Evolutionary conservation across 2,329 filamentous ascomycete genomes (phyloP), one percentile per base, ranked within the genome.

Genomic region (Tolypocladium tropicale): DNA sequence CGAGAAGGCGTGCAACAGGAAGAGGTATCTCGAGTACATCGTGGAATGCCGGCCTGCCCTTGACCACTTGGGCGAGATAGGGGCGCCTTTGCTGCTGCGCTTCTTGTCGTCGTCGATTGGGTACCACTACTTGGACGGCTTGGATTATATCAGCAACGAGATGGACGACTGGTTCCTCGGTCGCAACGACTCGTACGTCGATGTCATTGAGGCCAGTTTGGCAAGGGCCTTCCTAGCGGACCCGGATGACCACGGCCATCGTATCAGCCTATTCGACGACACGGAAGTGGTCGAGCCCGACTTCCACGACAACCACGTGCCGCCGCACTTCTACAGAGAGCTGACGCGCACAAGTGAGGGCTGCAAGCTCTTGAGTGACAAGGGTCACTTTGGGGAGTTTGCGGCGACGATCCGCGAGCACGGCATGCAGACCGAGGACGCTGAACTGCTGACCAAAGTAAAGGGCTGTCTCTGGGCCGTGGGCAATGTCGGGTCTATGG

Each of bases 111-210:
- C 93, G 0, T 96, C 92, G 2, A 93, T 96, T 56, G 94, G 94
- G 53, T 99, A 99, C 67, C 92, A 97, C 70, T 99, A 99, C 70
- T 79, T 99, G 6, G 91, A 97, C 67, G 94, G 92, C 0, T 78
- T 99, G 48, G 95, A 99, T 74, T 99, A 99, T 68, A 99, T 99
- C 70, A 96, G 92, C 59, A 94, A 95, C 68, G 95, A 99, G 70
- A 99, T 99, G 94, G 94, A 99, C 63, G 95, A 99, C 72, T 99
- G 94, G 94, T 99, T 97, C 67, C 78, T 99, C 33, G 94, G 94
- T 16, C 85, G 94, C 49, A 99, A 99, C 67, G 93, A 99, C 69
- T 87, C 85, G n/a, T 99, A 99, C 63, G 94, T 99, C 53, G 82
- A 85, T 39, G 82, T 97, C 43, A 93, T 99, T 43, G 94, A 99